These are phyloP conservation scores for Trapa bicornis DNA, from an alignment of 345 rosid species.

Conservation along the genomic window DNA sequence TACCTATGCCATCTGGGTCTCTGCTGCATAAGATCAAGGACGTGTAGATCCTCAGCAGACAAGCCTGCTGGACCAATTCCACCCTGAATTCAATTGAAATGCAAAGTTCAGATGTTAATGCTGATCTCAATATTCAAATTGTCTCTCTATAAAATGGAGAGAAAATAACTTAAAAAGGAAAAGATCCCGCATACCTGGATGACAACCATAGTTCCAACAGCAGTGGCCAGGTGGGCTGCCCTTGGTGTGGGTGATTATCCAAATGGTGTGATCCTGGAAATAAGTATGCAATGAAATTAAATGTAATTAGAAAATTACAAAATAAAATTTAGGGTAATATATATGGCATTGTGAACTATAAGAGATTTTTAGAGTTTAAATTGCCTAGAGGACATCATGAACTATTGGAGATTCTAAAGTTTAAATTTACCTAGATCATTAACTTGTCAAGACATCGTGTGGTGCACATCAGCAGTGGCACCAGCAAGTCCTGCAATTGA, in stretches of 20 bases:
- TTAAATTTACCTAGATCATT: constrained; percentile 76
- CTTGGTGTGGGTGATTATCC: constrained; percentile 99
- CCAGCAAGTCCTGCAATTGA: constrained; percentile 79
- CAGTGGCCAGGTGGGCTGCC: constrained; percentile 99
- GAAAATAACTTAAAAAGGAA: constrained; percentile 4
- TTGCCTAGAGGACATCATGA: too few species aligned
- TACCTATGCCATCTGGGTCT: constrained; percentile 98
- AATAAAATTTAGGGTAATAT: not conserved
- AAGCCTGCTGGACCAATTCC: constrained; percentile 99
- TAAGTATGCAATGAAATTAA: constrained; percentile 6
- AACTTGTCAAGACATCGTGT: constrained; percentile 81
- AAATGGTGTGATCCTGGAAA: constrained; percentile 69
- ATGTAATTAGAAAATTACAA: too few species aligned
- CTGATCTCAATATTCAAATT: not conserved
- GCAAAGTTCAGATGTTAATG: constrained; percentile 3
- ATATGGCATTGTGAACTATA: not conserved
- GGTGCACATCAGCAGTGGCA: constrained; percentile 97
- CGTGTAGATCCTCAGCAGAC: constrained; percentile 99
- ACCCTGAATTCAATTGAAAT: constrained; percentile 43
- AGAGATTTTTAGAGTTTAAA: not conserved
- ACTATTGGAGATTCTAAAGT: not conserved
- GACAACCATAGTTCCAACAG: constrained; percentile 99
- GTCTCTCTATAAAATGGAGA: constrained; percentile 7
- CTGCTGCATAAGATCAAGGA: constrained; percentile 92
- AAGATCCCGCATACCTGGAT: constrained; percentile 61